Conservation (phyloP, 108 stramenopile genomes). For the Fistulifera pelliculosa region DNA sequence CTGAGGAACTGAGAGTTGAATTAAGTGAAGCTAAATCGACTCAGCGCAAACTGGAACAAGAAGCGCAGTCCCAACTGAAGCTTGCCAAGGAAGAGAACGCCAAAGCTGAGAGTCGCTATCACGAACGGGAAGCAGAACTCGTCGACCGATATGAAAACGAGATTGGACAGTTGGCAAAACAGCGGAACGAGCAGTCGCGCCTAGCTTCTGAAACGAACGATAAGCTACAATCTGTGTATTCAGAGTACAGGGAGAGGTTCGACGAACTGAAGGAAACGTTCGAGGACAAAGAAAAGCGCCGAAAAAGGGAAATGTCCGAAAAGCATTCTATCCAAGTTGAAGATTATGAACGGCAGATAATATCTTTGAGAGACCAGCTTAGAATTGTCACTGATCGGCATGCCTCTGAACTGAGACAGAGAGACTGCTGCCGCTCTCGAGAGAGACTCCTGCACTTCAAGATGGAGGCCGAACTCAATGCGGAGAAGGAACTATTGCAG, state of each 20-base stretch:
- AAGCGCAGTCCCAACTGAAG: not conserved
- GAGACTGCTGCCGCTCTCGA: slow-evolving; percentile 7
- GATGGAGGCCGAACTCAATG: slow-evolving; percentile 4
- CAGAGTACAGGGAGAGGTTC: slow-evolving; percentile 12
- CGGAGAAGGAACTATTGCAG: slow-evolving; percentile 9
- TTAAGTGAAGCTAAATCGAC: slow-evolving; percentile 5
- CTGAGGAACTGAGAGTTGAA: slow-evolving; percentile 5
- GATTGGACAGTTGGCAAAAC: not conserved
- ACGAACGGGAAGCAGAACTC: not conserved
- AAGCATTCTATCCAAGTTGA: slow-evolving; percentile 20
- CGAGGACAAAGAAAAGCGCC: slow-evolving; percentile 21
- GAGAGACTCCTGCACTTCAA: slow-evolving; percentile 11
- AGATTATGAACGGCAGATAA: slow-evolving; percentile 32
- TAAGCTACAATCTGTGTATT: slow-evolving; percentile 7
- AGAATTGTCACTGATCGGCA: slow-evolving; percentile 37
- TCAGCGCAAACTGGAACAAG: not conserved
- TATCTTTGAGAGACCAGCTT: slow-evolving; percentile 38
- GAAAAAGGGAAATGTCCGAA: slow-evolving; percentile 27
- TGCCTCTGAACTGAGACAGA: slow-evolving; percentile 30
- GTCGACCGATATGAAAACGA: slow-evolving; percentile 2
- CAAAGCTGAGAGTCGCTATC: not conserved
- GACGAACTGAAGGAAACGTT: slow-evolving; percentile 24
- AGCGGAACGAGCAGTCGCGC: slow-evolving; percentile 6
- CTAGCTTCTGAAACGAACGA: not conserved
- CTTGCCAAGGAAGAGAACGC: slow-evolving; percentile 1